Conservation (phyloP, 208 protist species). For the Trichomonas gallinae region DNA sequence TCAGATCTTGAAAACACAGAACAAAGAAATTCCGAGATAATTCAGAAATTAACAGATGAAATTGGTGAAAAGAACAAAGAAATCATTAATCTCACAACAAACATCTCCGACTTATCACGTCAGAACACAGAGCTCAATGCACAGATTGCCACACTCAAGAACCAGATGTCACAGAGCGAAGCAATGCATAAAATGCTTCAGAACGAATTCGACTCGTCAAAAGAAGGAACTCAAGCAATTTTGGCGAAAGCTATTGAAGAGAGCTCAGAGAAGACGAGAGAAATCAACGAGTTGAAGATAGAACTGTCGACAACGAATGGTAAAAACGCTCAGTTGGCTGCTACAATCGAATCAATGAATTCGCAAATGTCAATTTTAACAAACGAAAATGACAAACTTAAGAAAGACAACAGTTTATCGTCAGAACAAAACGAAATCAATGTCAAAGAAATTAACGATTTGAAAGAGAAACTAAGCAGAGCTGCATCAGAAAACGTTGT, state of each 20-base stretch:
- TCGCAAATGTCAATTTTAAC: not conserved
- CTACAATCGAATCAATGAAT: not conserved
- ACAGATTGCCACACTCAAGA: not conserved
- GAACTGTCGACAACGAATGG: not conserved
- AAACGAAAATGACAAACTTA: not conserved
- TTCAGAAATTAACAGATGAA: not conserved
- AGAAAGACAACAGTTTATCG: not conserved
- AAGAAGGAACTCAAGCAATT: not conserved
- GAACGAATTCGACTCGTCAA: not conserved
- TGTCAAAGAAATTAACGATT: not conserved
- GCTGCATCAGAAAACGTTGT: not conserved
- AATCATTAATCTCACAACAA: not conserved
- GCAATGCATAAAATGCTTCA: not conserved
- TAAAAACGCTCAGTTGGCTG: not conserved
- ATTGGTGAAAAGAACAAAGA: not conserved
- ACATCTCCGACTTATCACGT: not conserved
- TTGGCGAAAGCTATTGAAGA: not conserved
- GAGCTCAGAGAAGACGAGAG: not conserved
- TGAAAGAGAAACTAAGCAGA: not conserved
- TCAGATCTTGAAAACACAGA: not conserved
- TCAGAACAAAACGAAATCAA: not conserved
- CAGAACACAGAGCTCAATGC: not conserved
- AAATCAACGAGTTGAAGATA: not conserved
- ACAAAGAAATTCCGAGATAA: not conserved
- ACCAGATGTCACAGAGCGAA: not conserved